Conservation (phyloP, 1,139 yeast genomes). For the Eremothecium gossypii region DNA sequence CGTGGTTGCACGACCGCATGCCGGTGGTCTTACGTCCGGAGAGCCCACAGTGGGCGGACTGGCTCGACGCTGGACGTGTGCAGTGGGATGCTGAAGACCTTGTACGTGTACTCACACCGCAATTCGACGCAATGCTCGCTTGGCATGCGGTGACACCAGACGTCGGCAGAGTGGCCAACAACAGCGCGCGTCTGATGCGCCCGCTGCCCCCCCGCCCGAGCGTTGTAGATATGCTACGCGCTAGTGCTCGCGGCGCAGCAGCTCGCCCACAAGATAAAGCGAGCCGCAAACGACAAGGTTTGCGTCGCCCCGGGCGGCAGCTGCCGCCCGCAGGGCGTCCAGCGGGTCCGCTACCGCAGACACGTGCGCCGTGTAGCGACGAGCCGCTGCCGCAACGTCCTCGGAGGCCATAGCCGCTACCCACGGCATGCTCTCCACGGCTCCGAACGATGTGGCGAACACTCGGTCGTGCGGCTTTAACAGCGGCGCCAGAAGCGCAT, state of each 20-base stretch:
- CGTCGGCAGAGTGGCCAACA: constrained; percentile 54
- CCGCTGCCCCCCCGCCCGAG: constrained; percentile 23
- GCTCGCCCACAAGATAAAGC: constrained; percentile 52
- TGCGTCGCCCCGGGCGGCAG: constrained; percentile 20
- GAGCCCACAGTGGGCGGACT: constrained; percentile 44
- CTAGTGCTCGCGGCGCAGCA: not conserved
- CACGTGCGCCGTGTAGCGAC: constrained; percentile 30
- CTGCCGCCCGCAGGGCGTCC: constrained; percentile 5
- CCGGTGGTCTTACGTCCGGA: constrained; percentile 62
- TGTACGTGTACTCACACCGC: constrained; percentile 33
- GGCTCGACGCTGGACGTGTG: constrained; percentile 42
- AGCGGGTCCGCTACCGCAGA: constrained; percentile 5
- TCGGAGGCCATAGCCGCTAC: constrained; percentile 42
- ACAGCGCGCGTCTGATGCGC: constrained; percentile 39
- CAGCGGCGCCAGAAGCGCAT: constrained; percentile 43
- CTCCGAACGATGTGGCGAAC: constrained; percentile 51
- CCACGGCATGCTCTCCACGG: constrained; percentile 93
- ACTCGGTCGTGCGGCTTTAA: constrained; percentile 45
- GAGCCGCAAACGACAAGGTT: constrained; percentile 67
- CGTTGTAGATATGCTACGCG: too few relatives aligned
- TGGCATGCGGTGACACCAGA: constrained; percentile 47
- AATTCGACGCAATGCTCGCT: constrained; percentile 37
- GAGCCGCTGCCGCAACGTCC: constrained; percentile 33
- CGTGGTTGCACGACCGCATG: constrained; percentile 70
- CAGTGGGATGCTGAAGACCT: constrained; percentile 37